These are phyloP conservation scores for Volvox carteri DNA, from an alignment of 163 green algal genomes.

Conservation along the genomic window DNA sequence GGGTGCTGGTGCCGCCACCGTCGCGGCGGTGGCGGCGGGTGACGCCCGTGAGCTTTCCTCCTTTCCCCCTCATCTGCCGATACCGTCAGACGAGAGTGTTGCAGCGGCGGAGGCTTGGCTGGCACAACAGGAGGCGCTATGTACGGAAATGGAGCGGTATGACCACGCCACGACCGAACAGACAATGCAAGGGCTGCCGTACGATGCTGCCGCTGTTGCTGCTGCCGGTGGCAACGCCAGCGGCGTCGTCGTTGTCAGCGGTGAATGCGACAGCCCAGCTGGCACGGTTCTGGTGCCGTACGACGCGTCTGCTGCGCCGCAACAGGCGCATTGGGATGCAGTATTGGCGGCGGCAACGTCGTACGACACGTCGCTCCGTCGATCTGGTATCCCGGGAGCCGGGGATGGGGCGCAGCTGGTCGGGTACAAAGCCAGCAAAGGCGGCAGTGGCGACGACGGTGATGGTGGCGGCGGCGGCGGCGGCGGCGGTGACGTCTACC, in stretches of 20 bases:
- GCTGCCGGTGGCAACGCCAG: too few species aligned
- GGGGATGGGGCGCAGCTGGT: neutral
- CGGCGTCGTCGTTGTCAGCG: neutral
- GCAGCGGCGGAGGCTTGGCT: slow-evolving; percentile 25
- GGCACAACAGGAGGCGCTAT: slow-evolving; percentile 6
- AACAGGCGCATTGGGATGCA: neutral
- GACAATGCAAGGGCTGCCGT: neutral
- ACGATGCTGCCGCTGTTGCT: neutral
- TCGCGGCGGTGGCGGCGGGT: neutral
- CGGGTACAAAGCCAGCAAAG: neutral
- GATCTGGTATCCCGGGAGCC: neutral
- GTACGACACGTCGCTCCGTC: neutral
- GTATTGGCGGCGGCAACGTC: neutral
- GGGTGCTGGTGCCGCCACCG: neutral
- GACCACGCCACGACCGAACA: neutral
- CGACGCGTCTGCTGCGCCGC: neutral
- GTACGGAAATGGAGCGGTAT: neutral
- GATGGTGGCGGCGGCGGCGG: neutral
- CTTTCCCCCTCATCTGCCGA: neutral
- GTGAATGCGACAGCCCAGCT: neutral
- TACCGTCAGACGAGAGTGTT: neutral
- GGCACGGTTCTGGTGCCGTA: neutral
- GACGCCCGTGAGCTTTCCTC: neutral
- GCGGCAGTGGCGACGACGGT: neutral
- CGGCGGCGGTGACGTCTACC: neutral